Evolutionary conservation across 2,329 filamentous ascomycete species (phyloP).

Genomic region (Neonectria ditissima): DNA sequence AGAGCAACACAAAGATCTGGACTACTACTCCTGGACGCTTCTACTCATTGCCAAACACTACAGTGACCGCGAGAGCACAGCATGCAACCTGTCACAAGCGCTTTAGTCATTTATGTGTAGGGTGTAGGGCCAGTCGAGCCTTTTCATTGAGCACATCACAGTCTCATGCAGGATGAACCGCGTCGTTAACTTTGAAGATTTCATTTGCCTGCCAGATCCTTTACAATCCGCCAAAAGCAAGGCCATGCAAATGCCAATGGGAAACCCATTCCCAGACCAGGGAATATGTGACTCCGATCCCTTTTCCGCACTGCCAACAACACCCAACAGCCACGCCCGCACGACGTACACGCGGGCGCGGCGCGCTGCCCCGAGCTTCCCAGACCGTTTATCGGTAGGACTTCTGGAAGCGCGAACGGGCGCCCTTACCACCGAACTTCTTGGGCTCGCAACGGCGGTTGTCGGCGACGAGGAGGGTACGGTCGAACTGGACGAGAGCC

Average conservation of each 20-base stretch:
- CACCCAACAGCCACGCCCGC: slow-evolving; percentile 26
- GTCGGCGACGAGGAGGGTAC: slow-evolving; percentile 97
- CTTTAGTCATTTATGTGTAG: slow-evolving; percentile 19
- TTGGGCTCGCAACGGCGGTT: slow-evolving; percentile 99
- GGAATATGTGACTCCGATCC: slow-evolving; percentile 54
- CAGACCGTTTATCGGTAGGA: slow-evolving; percentile 87
- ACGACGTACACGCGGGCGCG: slow-evolving; percentile 12
- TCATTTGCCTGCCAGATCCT: slow-evolving; percentile 65
- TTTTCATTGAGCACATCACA: slow-evolving; percentile 44
- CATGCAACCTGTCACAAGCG: slow-evolving; percentile 16
- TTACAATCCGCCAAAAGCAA: slow-evolving; percentile 62
- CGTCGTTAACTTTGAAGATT: slow-evolving; percentile 58
- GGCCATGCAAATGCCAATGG: slow-evolving; percentile 65
- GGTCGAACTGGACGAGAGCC: slow-evolving; percentile 94
- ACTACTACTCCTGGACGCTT: not conserved
- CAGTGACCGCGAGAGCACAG: not conserved
- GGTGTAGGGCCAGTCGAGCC: slow-evolving; percentile 35
- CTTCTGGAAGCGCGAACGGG: slow-evolving; percentile 97
- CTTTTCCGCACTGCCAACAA: slow-evolving; percentile 49
- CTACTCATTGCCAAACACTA: not conserved
- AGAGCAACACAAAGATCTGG: not conserved
- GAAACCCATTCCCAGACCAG: slow-evolving; percentile 55
- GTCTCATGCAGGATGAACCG: slow-evolving; percentile 34
- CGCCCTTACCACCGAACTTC: slow-evolving; percentile 96
- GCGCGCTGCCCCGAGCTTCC: slow-evolving; percentile 37